Evolutionary conservation across 2,329 filamentous ascomycete species (phyloP), one percentile per base, ranked within the genome.

Genomic region (Grosmannia clavigera): DNA sequence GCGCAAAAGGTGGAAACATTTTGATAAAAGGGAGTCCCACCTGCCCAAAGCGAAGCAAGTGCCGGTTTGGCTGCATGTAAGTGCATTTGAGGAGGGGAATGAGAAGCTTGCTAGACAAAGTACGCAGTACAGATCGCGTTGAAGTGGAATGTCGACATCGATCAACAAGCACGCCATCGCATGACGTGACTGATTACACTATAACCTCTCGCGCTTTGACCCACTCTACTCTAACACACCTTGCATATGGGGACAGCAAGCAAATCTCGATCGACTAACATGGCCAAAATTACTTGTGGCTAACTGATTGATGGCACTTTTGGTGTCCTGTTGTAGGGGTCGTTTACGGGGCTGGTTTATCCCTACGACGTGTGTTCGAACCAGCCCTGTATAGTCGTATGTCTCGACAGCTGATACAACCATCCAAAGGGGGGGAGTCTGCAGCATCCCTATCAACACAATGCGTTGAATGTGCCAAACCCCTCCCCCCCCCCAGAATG

Each of bases 121-220:
- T 16, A 31, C 52, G 19, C 2, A 35, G 33, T 11, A 35, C 33
- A 43, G 40, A 10, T 3, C 25, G 5, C 12, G n/a, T 19, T 14
- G 11, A 43, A 29, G 7, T 9, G 6, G n/a, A 7, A 58, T 58
- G 35, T 58, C 57, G 57, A 58, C 57, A 58, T 58, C 50, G 19
- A 40, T 14, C 22, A 11, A 22, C 31, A n/a, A 58, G 57, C 57
- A 58, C 57, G 57, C 35, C 57, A 58, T 58, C 57, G 6, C 27
- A 50, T 57, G 29, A 57, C 38, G 43, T 35, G 43, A 48, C 27
- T 16, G 43, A 43, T 22, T n/a, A 7, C 12, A 7, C 27, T 19
- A 25, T 57, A 22, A 7, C 16, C 16, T 50, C 19, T 35, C n/a
- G 5, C 35, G 9, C 54, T 40, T 19, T 22, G 9, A 31, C 43